phyloP scores from a whole-genome alignment of 495 filamentous ascomycete species.

The Trichoderma virens region DNA sequence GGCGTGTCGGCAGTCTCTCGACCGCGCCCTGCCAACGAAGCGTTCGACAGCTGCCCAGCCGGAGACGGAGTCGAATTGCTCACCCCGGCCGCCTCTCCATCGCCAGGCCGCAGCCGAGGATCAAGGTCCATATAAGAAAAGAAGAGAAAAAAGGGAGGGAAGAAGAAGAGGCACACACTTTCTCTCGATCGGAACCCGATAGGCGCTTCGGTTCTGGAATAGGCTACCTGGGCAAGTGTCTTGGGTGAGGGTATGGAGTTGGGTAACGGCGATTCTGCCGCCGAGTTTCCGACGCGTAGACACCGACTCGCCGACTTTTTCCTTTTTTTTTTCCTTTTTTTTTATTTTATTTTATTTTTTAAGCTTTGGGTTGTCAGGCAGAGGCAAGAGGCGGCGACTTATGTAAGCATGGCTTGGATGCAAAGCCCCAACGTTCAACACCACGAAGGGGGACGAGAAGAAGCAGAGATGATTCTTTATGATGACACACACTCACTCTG shows the following conservation, averaged over 20 bases:
- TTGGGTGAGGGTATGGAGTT: not conserved
- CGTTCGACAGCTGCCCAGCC: not conserved
- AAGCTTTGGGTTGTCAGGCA: not conserved
- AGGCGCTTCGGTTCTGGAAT: no score
- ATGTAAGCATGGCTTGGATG: no score
- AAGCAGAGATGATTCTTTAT: not conserved
- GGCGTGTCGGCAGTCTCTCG: slow-evolving; percentile 5
- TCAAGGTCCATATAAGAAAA: slow-evolving; percentile 6
- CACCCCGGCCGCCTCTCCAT: not conserved
- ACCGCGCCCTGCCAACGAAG: not conserved
- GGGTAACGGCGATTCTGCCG: not conserved
- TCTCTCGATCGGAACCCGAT: no score
- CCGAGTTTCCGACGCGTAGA: not conserved
- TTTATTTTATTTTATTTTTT: not conserved
- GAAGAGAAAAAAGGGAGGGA: not conserved
- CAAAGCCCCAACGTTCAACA: no score
- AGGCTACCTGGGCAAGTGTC: no score
- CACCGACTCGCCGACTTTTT: slow-evolving; percentile 1
- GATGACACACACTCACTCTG: no score
- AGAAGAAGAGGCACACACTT: not conserved
- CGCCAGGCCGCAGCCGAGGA: not conserved
- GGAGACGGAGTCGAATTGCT: not conserved
- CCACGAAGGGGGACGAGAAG: no score
- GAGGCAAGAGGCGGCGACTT: not conserved
- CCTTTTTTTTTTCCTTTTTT: not conserved